Evolutionary conservation across 1,139 yeast species (phyloP), one percentile per base, ranked within the genome.

Genomic region (Kodamaea ohmeri): DNA sequence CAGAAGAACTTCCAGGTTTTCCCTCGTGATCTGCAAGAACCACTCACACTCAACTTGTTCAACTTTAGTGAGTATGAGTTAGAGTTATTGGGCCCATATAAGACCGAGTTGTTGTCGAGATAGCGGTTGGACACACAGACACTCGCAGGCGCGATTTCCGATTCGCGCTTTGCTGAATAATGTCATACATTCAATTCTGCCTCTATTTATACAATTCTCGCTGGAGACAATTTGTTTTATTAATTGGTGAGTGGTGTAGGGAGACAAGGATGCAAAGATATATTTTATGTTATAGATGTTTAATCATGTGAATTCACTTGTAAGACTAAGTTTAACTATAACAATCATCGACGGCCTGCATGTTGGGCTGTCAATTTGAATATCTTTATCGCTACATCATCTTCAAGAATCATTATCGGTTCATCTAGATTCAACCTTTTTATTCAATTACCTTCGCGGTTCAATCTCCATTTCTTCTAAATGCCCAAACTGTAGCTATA

Each of bases 401-500:
- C n/a, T n/a, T n/a, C n/a, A n/a, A n/a, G n/a, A n/a, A n/a, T n/a
- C n/a, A n/a, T n/a, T n/a, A n/a, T n/a, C n/a, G n/a, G n/a, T n/a
- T n/a, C n/a, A n/a, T n/a, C n/a, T n/a, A n/a, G n/a, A n/a, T n/a
- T n/a, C n/a, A n/a, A n/a, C n/a, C n/a, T n/a, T n/a, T n/a, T n/a
- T n/a, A n/a, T n/a, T n/a, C n/a, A n/a, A n/a, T n/a, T n/a, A n/a
- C 22, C 14, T 20, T 24, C 26, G 13, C n/a, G n/a, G 12, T 24
- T 24, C 8, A 20, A 20, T 20, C 22, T 9, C 8, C 22, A 20
- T 19, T 22, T 6, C 18, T 24, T 17, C 32, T 38, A 41, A 36
- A 41, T 41, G 16, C 44, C 90, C 56, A 89, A 75, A 36, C 95
- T 84, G 60, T 92, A 90, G 48, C 95, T 85, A 63, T 89, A 90